Evolutionary conservation across 768 basidiomycete genomes (phyloP), one percentile per base, ranked within the genome.

Genomic region (Lactarius hatsudake): DNA sequence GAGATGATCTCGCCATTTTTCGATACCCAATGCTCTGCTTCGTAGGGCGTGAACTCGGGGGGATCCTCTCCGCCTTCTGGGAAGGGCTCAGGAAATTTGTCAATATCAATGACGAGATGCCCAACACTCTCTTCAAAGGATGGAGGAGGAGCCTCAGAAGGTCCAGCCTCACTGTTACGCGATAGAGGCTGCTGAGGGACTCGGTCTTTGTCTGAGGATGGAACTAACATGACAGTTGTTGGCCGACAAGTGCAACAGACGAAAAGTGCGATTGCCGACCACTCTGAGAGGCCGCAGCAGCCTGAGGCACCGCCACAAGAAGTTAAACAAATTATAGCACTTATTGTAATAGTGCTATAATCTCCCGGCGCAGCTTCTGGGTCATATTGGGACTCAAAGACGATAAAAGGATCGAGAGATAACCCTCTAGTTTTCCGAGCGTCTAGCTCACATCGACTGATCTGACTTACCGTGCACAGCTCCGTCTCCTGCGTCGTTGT

Each of bases 1-100:
- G 89, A 89, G 64, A 91, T 76, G 67, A 89, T 78, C 55, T 86
- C 75, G 3, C 85, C 86, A 51, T 77, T 63, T 38, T 75, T 74
- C 0, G 78, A 78, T 26, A 81, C 75, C 69, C 84, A 86, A 75
- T 79, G 86, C 66, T 88, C 82, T 23, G 90, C 88, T 17, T 85
- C 76, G 72, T 91, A 91, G 0, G 81, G 83, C 1, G 85, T 73
- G 69, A 90, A 91, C 3, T 76, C 76, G 0, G 89, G 89, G n/a
- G 82, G 80, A n/a, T 80, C 81, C 62, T 79, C 75, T n/a, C 78
- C 79, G n/a, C 76, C 78, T 20, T 70, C 72, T 9, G 74, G 71
- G 36, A 72, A 71, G 53, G 66, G 64, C 15, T 70, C 67, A 56
- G 71, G 72, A 17, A 72, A 69, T 12, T 72, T 66, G 30, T 72